These are phyloP conservation scores for Silene vulgaris DNA, from an alignment of 179 eudicot species.

Conservation along the genomic window DNA sequence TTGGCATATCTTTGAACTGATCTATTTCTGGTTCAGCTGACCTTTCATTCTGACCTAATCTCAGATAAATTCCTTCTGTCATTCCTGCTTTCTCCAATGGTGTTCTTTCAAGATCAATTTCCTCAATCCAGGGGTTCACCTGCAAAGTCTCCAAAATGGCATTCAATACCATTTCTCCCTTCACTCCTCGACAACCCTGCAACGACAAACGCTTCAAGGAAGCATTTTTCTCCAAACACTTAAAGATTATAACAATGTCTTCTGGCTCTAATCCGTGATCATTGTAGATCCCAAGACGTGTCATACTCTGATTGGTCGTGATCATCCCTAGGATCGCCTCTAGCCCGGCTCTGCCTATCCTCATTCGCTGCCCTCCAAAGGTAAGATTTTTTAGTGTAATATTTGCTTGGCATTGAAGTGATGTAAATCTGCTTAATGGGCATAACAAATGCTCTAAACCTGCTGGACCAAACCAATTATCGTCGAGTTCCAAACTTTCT, in stretches of 20 bases:
- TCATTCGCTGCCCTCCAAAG: slow-evolving; percentile 67
- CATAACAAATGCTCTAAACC: slow-evolving; percentile 85
- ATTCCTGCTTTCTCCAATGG: slow-evolving; percentile 67
- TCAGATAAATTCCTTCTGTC: slow-evolving; percentile 59
- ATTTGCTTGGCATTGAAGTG: slow-evolving; percentile 78
- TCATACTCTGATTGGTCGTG: slow-evolving; percentile 63
- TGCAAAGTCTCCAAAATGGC: slow-evolving; percentile 62
- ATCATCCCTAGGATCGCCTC: slow-evolving; percentile 71
- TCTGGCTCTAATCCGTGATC: slow-evolving; percentile 61
- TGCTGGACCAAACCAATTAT: slow-evolving; percentile 60
- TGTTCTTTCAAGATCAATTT: slow-evolving; percentile 72
- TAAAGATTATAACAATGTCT: slow-evolving; percentile 56
- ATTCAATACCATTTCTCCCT: slow-evolving; percentile 61
- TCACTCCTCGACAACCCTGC: slow-evolving; percentile 82
- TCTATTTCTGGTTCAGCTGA: slow-evolving; percentile 51
- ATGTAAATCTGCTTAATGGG: slow-evolving; percentile 76
- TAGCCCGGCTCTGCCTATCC: slow-evolving; percentile 63
- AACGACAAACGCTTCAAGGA: slow-evolving; percentile 58
- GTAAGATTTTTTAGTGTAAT: slow-evolving; percentile 50
- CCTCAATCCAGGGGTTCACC: slow-evolving; percentile 92
- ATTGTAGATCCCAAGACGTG: slow-evolving; percentile 50
- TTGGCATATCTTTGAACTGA: slow-evolving; percentile 69
- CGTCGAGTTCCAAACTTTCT: slow-evolving; percentile 51
- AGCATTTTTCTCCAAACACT: slow-evolving; percentile 59
- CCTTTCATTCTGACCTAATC: slow-evolving; percentile 61